These are phyloP conservation scores for Diaporthe vaccinii DNA, from an alignment of 2,329 filamentous ascomycete genomes.

Conservation along the genomic window DNA sequence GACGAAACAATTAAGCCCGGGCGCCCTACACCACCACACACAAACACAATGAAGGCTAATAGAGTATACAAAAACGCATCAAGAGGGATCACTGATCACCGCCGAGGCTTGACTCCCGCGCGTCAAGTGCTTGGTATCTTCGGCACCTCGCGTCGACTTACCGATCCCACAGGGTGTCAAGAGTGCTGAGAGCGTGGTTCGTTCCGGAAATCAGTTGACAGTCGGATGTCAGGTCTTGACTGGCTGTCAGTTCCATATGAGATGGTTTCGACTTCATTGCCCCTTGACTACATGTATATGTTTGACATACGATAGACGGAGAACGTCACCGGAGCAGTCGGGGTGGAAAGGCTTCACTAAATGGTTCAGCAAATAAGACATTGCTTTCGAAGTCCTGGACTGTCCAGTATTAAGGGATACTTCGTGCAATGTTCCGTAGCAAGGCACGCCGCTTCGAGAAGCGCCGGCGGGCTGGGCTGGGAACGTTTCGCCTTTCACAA, in stretches of 20 bases:
- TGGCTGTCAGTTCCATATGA: neutral
- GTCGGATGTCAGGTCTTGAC: slow-evolving; percentile 22
- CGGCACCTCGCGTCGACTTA: neutral
- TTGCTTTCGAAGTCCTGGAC: neutral
- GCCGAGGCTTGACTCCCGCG: neutral
- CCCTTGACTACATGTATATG: no score
- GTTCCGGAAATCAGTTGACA: slow-evolving; percentile 11
- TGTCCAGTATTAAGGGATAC: no score
- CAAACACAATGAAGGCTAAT: neutral
- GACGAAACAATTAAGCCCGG: slow-evolving; percentile 32
- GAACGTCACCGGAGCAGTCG: accelerated
- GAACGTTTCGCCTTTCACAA: neutral
- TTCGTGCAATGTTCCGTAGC: neutral
- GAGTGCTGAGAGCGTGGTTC: slow-evolving; percentile 1
- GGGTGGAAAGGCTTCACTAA: accelerated
- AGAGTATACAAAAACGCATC: no score
- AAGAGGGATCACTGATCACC: slow-evolving; percentile 17
- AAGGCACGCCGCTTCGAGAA: neutral
- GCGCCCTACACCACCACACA: neutral
- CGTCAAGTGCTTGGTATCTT: neutral
- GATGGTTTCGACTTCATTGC: neutral
- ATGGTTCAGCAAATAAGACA: neutral
- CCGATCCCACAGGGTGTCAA: neutral
- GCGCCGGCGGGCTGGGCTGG: neutral
- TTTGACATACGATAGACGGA: no score